Conservation (phyloP, 306 rosid genomes). For the Luffa acutangula region DNA sequence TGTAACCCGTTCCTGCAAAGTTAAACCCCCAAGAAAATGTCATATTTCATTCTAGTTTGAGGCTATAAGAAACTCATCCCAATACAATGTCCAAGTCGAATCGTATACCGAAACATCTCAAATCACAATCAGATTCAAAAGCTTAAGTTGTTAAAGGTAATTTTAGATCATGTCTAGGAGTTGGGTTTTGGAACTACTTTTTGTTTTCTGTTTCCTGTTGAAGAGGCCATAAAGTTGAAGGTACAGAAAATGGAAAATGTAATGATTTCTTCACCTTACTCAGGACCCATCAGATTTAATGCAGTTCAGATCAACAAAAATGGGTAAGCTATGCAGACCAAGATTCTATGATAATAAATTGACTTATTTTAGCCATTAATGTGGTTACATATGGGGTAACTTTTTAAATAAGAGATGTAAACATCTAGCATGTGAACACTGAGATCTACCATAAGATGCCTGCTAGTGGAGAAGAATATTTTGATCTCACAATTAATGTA, state of each 20-base stretch:
- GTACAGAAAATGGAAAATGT: not conserved
- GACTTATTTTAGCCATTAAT: not conserved
- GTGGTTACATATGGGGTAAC: not conserved
- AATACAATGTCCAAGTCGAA: not conserved
- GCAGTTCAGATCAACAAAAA: not conserved
- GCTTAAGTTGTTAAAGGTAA: not conserved
- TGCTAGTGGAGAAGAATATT: not conserved
- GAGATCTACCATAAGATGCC: not conserved
- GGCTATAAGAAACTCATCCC: not conserved
- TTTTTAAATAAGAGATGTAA: not conserved
- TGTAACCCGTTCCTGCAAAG: constrained; percentile 77
- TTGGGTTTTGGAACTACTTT: not conserved
- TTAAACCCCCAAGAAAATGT: constrained; percentile 8
- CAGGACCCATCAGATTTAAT: constrained; percentile 4
- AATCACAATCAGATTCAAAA: not conserved
- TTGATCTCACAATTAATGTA: not conserved
- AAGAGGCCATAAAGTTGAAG: not conserved
- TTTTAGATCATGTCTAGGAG: not conserved
- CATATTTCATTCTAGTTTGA: not conserved
- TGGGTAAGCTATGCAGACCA: not conserved
- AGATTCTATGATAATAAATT: not conserved
- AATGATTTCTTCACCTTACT: constrained; percentile 1
- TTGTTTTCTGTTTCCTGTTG: not conserved
- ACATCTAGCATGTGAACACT: constrained; percentile 22
- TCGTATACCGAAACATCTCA: not conserved